Evolutionary conservation across 1,284 basidiomycete genomes (phyloP), one percentile per base, ranked within the genome.

Genomic region (Microbotryum silenes-acaulis): DNA sequence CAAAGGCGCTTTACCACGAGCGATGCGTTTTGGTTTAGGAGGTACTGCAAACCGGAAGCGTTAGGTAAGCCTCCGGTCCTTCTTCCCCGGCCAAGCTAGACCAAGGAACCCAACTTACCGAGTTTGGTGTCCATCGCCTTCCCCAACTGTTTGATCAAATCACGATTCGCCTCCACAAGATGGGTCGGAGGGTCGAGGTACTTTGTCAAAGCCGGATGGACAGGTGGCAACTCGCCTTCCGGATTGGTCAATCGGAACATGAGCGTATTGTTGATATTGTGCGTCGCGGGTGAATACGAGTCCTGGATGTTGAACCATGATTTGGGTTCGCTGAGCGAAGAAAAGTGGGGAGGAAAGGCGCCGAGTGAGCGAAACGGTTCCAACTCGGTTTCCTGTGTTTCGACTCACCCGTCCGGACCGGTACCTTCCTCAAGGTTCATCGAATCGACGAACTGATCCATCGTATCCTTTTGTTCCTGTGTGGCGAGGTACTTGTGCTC

Each of bases 191-290:
- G 83, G 21, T 89, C 78, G 71, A 96, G 84, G 75, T 88, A 97
- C 71, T 88, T 90, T 33, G 82, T 77, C 7, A 96, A 79, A 61
- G 89, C 87, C 0, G 85, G 86, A 74, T 94, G 90, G 0, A 91
- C 89, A 0, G 87, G 87, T 0, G 88, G 86, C 1, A 96, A 78
- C 59, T 88, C 79, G 3, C 78, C 79, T n/a, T 80, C 76, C 10
- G 92, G 78, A 71, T 93, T 87, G 1, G 82, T 77, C 8, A 87
- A 85, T 14, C 85, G 84, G 71, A 93, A 91, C 74, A 92, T 88
- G 67, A 93, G 84, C 4, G 92, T 92, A 77, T 96, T 90, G 73
- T 94, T 94, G 59, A 86, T 82, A 46, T 91, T 85, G 72, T 97
- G 93, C 33, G 96, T 81, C 6, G 88, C 84, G 0, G 94, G 92